Evolutionary conservation across 352 stramenopile genomes (phyloP).

Genomic region (Globisporangium iwayamae): DNA sequence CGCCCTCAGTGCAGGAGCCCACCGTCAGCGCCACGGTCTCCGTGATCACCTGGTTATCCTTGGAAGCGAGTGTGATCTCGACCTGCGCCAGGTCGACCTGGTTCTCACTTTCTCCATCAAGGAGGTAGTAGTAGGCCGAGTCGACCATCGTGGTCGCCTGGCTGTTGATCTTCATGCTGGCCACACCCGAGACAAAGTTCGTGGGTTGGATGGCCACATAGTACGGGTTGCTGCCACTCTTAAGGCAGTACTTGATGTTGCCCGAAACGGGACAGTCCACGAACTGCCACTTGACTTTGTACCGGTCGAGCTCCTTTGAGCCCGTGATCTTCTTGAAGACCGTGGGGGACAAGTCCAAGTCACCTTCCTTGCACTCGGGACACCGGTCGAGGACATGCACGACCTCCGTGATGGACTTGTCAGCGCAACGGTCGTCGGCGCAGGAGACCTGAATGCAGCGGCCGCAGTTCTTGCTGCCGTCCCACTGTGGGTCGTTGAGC

Average conservation of each 20-base stretch:
- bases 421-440: constrained; percentile 43
- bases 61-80: constrained; percentile 49
- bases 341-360: constrained; percentile 43
- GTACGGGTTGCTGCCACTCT: constrained; percentile 32
- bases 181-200: constrained; percentile 42
- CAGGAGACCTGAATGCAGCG: constrained; percentile 66
- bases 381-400: constrained; percentile 71
- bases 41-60: too few species aligned
- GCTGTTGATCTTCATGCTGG: constrained; percentile 60
- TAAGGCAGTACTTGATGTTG: constrained; percentile 42
- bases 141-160: constrained; percentile 54
- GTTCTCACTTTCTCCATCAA: constrained; percentile 28
- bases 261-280: constrained; percentile 36
- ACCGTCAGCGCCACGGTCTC: constrained; percentile 52
- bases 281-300: constrained; percentile 30
- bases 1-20: constrained; percentile 26
- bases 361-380: constrained; percentile 62
- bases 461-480: constrained; percentile 48
- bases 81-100: constrained; percentile 33
- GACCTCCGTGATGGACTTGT: constrained; percentile 34
- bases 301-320: constrained; percentile 2
- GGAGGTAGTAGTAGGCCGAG: constrained; percentile 66
- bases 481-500: constrained; percentile 66
- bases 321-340: constrained; percentile 39
- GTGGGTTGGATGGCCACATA: constrained; percentile 40